Conservation (phyloP, 805 yeast species). For the Clavispora fructus region DNA sequence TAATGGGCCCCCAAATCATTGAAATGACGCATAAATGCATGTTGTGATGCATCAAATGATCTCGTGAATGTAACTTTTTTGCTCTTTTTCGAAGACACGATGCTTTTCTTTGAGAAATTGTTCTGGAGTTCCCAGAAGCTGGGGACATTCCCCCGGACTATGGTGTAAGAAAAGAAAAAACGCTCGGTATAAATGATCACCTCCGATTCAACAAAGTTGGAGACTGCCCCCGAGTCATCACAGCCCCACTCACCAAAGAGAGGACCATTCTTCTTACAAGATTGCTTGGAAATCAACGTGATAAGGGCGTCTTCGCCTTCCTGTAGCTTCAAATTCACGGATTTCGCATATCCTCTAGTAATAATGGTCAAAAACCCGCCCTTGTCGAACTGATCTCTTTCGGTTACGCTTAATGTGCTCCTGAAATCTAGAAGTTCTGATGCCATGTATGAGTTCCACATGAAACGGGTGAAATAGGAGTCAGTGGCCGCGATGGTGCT, state of each 20-base stretch:
- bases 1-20: slow-evolving; percentile 42
- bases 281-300: slow-evolving; percentile 49
- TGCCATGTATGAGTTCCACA: slow-evolving; percentile 49
- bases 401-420: slow-evolving; percentile 35
- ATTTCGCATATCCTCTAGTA: slow-evolving; percentile 48
- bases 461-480: slow-evolving; percentile 41
- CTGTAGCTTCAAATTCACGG: slow-evolving; percentile 29
- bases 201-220: slow-evolving; percentile 51
- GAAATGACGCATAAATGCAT: slow-evolving; percentile 48
- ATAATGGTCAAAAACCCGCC: slow-evolving; percentile 45
- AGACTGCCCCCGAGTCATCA: slow-evolving; percentile 51
- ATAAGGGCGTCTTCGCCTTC: slow-evolving; percentile 34
- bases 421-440: slow-evolving; percentile 43
- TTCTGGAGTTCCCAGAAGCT: slow-evolving; percentile 49
- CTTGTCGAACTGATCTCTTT: slow-evolving; percentile 37
- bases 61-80: slow-evolving; percentile 43
- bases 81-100: slow-evolving; percentile 31
- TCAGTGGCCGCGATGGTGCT: slow-evolving; percentile 28
- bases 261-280: slow-evolving; percentile 43
- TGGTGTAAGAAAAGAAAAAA: slow-evolving; percentile 40
- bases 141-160: slow-evolving; percentile 52
- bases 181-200: slow-evolving; percentile 38
- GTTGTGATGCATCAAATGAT: slow-evolving; percentile 49
- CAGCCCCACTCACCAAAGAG: slow-evolving; percentile 55
- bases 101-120: slow-evolving; percentile 29